phyloP scores from a whole-genome alignment of 495 filamentous ascomycete genomes.

The Penicillium malachiteum region DNA sequence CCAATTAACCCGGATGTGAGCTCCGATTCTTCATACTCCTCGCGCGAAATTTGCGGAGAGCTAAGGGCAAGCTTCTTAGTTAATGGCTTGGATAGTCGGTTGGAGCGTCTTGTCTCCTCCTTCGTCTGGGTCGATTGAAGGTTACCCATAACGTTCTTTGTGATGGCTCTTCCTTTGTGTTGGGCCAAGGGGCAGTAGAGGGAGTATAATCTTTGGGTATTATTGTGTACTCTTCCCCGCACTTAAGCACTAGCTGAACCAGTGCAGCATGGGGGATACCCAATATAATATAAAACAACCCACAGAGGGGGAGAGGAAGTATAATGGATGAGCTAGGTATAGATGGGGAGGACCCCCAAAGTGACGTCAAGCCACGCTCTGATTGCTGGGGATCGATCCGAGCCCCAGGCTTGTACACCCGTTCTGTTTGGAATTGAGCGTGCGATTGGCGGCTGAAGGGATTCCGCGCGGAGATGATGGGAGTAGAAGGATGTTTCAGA shows the following conservation, averaged over 20 bases:
- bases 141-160: slow-evolving; percentile 36
- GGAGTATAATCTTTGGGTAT: background rate
- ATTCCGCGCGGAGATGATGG: slow-evolving; percentile 25
- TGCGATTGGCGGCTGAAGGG: slow-evolving; percentile 26
- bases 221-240: slow-evolving; percentile 5
- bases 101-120: slow-evolving; percentile 38
- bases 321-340: background rate
- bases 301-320: no score
- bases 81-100: slow-evolving; percentile 46
- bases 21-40: slow-evolving; percentile 9
- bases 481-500: slow-evolving; percentile 26
- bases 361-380: slow-evolving; percentile 31
- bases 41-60: slow-evolving; percentile 3
- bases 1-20: slow-evolving; percentile 23
- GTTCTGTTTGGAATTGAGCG: slow-evolving; percentile 21
- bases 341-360: slow-evolving; percentile 11
- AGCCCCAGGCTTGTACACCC: slow-evolving; percentile 21
- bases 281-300: slow-evolving; percentile 18
- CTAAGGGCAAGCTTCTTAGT: slow-evolving; percentile 22
- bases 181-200: no score
- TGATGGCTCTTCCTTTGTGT: background rate
- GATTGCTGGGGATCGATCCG: slow-evolving; percentile 25
- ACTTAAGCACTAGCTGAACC: slow-evolving; percentile 7
- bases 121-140: slow-evolving; percentile 35
- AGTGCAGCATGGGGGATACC: slow-evolving; percentile 14